Percentiles rank a stretch among this genome's conserved stretches.
These are phyloP conservation scores for Casuarina equisetifolia DNA, from an alignment of 306 rosid genomes.

Conservation along the genomic window DNA sequence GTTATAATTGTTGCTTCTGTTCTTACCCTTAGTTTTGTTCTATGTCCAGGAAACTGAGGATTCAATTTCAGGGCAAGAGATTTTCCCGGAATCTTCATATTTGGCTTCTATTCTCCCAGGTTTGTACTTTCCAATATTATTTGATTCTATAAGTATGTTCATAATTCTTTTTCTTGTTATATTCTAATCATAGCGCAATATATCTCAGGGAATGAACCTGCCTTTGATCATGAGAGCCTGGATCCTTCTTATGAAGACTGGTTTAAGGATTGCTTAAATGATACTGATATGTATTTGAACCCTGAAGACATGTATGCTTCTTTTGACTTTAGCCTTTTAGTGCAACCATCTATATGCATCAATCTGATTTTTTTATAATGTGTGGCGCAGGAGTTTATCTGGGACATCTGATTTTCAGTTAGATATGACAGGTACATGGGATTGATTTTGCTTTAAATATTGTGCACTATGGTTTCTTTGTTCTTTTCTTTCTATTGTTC, in stretches of 20 bases:
- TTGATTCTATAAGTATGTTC: slow-evolving; percentile 1
- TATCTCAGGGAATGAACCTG: slow-evolving; percentile 51
- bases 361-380: slow-evolving; percentile 37
- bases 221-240: slow-evolving; percentile 51
- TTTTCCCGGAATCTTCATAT: slow-evolving; percentile 42
- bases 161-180: slow-evolving; percentile 8
- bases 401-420: slow-evolving; percentile 52
- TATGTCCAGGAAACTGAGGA: slow-evolving; percentile 56
- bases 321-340: slow-evolving; percentile 21
- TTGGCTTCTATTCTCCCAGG: slow-evolving; percentile 60
- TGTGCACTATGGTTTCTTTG: slow-evolving; percentile 7
- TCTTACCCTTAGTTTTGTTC: slow-evolving; percentile 10
- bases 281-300: slow-evolving; percentile 57
- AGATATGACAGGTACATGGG: slow-evolving; percentile 59
- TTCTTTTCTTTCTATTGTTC: background rate
- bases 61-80: slow-evolving; percentile 39
- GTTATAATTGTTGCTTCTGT: slow-evolving; percentile 4
- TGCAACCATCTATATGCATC: slow-evolving; percentile 4
- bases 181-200: slow-evolving; percentile 21
- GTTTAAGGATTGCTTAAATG: slow-evolving; percentile 77
- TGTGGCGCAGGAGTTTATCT: slow-evolving; percentile 55
- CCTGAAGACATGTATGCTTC: slow-evolving; percentile 67
- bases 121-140: slow-evolving; percentile 35
- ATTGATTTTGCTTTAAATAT: slow-evolving; percentile 19
- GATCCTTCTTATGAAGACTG: slow-evolving; percentile 67